These are phyloP conservation scores for Aspergillus proliferans DNA, from an alignment of 2,329 filamentous ascomycete species.

Conservation along the genomic window DNA sequence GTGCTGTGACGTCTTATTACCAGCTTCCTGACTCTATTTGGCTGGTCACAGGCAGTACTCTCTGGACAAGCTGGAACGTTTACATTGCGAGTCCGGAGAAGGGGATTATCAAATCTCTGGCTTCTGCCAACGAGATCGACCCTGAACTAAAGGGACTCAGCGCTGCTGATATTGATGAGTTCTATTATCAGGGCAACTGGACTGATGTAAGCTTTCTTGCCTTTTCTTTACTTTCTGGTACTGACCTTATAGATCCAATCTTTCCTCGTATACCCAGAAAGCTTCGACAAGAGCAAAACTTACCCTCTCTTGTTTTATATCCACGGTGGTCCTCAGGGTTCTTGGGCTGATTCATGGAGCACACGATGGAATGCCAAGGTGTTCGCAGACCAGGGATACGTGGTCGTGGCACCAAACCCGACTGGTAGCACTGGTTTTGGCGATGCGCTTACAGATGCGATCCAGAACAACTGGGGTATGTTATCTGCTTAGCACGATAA, in stretches of 20 bases:
- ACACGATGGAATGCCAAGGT: constrained; percentile 81
- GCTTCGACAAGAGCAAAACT: constrained; percentile 63
- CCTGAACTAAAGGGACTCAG: constrained; percentile 31
- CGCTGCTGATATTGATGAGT: constrained; percentile 30
- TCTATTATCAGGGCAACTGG: constrained; percentile 33
- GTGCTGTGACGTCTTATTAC: constrained; percentile 24
- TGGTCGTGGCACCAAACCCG: constrained; percentile 75
- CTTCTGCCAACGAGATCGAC: constrained; percentile 35
- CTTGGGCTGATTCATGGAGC: constrained; percentile 70
- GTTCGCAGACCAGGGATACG: constrained; percentile 81
- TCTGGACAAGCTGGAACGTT: constrained; percentile 32
- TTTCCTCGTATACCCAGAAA: constrained; percentile 38
- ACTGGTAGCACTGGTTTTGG: constrained; percentile 80
- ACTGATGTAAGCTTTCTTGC: constrained; percentile 22
- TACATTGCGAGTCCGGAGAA: constrained; percentile 27
- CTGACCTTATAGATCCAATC: constrained; percentile 30
- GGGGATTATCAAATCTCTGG: constrained; percentile 21
- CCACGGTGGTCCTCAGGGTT: constrained; percentile 75
- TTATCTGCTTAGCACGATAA: neutral
- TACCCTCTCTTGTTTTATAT: constrained; percentile 76
- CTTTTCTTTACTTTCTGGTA: neutral
- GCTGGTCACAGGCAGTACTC: constrained; percentile 27
- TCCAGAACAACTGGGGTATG: constrained; percentile 70
- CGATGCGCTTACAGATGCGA: constrained; percentile 68
- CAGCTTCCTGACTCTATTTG: constrained; percentile 25